phyloP scores from a whole-genome alignment of 2,329 filamentous ascomycete species.

The Cadophora gregata region DNA sequence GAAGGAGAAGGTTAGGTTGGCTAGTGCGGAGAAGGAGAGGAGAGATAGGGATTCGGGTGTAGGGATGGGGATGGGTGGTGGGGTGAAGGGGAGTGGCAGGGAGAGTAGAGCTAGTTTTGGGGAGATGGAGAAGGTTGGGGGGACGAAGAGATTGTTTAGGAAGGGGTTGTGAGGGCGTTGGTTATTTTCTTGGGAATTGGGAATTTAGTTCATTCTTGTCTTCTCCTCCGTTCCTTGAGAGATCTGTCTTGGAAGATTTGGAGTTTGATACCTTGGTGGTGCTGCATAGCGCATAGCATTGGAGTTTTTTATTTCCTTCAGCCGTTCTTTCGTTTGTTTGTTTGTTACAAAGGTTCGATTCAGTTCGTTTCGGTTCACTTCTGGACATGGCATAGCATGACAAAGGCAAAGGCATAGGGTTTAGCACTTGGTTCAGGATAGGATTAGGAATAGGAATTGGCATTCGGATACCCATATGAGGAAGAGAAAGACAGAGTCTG shows the following conservation, averaged over 20 bases:
- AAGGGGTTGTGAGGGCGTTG: conserved; percentile 23
- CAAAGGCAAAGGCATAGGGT: background rate
- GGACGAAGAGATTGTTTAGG: conserved; percentile 72
- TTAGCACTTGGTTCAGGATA: too few species aligned
- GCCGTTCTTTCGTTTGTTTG: background rate
- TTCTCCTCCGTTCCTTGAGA: too few species aligned
- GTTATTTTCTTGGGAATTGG: too few species aligned
- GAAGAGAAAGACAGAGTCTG: background rate
- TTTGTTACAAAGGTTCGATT: background rate
- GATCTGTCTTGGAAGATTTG: too few species aligned
- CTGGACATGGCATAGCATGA: background rate
- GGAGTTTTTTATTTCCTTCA: too few species aligned
- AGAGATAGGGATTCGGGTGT: conserved; percentile 36
- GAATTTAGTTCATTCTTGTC: too few species aligned
- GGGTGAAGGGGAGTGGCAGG: conserved; percentile 55
- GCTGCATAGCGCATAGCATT: too few species aligned
- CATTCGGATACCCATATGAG: background rate
- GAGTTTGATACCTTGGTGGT: too few species aligned
- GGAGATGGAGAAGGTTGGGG: conserved; percentile 73
- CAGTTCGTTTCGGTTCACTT: background rate
- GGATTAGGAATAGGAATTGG: background rate
- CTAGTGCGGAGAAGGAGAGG: conserved; percentile 63
- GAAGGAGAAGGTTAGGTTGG: conserved; percentile 77
- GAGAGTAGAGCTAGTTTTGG: conserved; percentile 55
- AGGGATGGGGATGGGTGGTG: background rate